Evolutionary conservation across 2,329 filamentous ascomycete genomes (phyloP), one percentile per base, ranked within the genome.

Genomic region (Colletotrichum theobromicola): DNA sequence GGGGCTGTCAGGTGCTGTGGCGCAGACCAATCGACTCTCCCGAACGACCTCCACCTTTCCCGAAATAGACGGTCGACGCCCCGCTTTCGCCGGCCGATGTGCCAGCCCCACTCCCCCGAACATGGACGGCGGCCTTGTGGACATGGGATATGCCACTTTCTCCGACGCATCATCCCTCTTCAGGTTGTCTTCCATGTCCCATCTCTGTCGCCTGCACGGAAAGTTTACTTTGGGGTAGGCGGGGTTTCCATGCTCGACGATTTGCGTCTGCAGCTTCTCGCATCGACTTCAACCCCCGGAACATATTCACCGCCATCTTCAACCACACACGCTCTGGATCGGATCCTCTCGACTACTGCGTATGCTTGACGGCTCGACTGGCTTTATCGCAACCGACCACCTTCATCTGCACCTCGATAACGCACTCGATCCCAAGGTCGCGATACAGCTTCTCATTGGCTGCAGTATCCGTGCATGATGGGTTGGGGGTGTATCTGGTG

Each of bases 1-100:
- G 16, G 67, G 62, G 55, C 34, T 58, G 83, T 86, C 84, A 85
- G 81, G 82, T 85, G 84, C 69, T 80, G 79, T 79, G 79, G 77
- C 80, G 78, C 78, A 80, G 75, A 71, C 84, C 84, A 85, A 86
- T 86, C n/a, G 63, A 63, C 46, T 24, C 24, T 24, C 46, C 50
- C 64, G 63, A 61, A 65, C 26, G n/a, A 35, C 53, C 55, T 55
- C 70, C 55, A 72, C 62, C 35, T 57, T 75, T 75, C 72, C 72
- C 68, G 72, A 75, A 72, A 55, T 67, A 58, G 72, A 63, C 30
- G 34, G 46, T 15, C 24, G 24, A 35, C 30, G 68, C 68, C 72
- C 72, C 72, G 63, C 72, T 63, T 42, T 28, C 30, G 28, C 35
- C 72, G 68, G 68, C 65, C 70, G 72, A 34, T 46, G 37, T 32